Evolutionary conservation across 306 rosid species (phyloP), one percentile per base, ranked within the genome.

Genomic region (Sindora glabra): DNA sequence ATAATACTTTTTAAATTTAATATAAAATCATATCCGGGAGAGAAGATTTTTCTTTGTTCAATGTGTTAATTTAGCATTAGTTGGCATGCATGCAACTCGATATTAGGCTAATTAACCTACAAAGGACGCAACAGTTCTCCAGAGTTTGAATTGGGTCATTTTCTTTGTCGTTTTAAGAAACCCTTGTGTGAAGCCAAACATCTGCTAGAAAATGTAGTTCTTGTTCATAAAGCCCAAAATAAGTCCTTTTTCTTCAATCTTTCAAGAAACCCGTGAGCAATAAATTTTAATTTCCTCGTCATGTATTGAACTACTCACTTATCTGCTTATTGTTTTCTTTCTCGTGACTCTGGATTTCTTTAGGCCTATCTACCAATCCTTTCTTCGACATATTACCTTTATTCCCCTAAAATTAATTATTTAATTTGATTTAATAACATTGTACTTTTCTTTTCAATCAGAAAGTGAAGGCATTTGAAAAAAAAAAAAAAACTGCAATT

Each of bases 191-290:
- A 4, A 3, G 6, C 13, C 11, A 6, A 12, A 25, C 50, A 34
- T 26, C 24, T 9, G 5, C 41, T 5, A 24, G 51, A 56, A 40
- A 29, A 23, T 15, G 24, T n/a, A n/a, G n/a, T n/a, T n/a, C n/a
- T n/a, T n/a, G 27, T 17, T 18, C 14, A 36, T 45, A 22, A 34
- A 42, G 48, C 55, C 37, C 13, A 47, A 38, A 52, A 62, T 42
- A 9, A 14, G 3, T 40, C 37, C 42, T 59, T 68, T 68, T 25
- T 12, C 13, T 39, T 67, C 14, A 12, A 11, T 10, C 38, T 57
- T 47, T 17, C 80, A 32, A 49, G 81, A 77, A 50, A 56, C 75
- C 21, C 60, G 71, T 77, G 82, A 72, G 25, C 19, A 42, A 36
- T 0, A 12, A 48, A 10, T 45, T 15, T 27, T 41, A 18, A 58